These are phyloP conservation scores for Kitagawia praeruptora DNA, from an alignment of 129 eudicot species.

Conservation along the genomic window DNA sequence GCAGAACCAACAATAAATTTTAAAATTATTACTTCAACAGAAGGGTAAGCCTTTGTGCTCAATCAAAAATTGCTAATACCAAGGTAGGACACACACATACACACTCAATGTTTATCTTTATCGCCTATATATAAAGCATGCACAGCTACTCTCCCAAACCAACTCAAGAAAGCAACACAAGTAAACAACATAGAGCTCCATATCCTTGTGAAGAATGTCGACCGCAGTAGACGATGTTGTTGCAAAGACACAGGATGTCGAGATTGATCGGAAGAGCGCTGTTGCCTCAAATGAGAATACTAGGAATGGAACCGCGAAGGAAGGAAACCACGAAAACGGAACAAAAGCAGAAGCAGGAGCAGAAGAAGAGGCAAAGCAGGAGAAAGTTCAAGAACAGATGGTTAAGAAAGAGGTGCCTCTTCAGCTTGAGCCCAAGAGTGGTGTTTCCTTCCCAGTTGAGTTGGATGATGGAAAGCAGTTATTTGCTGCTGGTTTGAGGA, in stretches of 20 bases:
- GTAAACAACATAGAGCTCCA: neutral
- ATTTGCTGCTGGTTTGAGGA: slow-evolving; percentile 52
- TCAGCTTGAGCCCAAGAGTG: slow-evolving; percentile 46
- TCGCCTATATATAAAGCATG: slow-evolving; percentile 6
- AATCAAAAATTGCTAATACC: slow-evolving; percentile 5
- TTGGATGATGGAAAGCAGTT: slow-evolving; percentile 50
- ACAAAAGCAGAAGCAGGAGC: slow-evolving; percentile 4
- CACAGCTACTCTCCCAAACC: neutral
- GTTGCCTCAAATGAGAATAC: slow-evolving; percentile 7
- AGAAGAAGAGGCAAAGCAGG: neutral
- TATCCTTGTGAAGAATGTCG: neutral
- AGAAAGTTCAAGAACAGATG: slow-evolving; percentile 2
- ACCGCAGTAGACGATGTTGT: slow-evolving; percentile 4
- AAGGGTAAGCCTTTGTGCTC: neutral
- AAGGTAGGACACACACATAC: neutral
- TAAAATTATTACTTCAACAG: neutral
- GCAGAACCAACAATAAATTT: neutral
- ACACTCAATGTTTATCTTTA: neutral
- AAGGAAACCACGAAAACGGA: slow-evolving; percentile 3
- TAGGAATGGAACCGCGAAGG: neutral
- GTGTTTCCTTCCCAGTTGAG: slow-evolving; percentile 40
- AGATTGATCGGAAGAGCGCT: slow-evolving; percentile 25
- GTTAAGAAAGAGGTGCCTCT: slow-evolving; percentile 29
- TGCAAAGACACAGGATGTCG: slow-evolving; percentile 7
- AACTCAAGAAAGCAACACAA: neutral